phyloP scores from a whole-genome alignment of 257 asterid genomes.

The Solanum megistacrolobum region DNA sequence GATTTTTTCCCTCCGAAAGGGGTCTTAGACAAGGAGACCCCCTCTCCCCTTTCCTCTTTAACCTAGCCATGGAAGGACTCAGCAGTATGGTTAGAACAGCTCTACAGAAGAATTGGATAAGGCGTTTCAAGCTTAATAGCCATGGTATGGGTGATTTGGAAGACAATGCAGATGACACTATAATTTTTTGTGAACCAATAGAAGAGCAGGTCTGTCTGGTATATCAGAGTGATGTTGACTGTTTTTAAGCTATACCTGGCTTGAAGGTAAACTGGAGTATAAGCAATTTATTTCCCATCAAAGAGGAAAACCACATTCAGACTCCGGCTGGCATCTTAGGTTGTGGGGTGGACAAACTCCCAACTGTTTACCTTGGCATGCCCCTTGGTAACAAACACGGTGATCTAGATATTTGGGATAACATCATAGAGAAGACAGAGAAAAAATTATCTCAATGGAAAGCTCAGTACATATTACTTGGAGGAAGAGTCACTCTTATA shows the following conservation, averaged over 20 bases:
- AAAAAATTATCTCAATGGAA: background rate
- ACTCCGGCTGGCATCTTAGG: background rate
- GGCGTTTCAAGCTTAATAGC: no score
- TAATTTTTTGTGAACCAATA: background rate
- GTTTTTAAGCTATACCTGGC: background rate
- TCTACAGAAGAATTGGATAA: no score
- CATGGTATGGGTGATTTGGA: no score
- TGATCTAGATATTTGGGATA: background rate
- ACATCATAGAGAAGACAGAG: background rate
- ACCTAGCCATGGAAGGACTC: no score
- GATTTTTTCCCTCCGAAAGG: no score
- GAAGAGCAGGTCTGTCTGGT: background rate
- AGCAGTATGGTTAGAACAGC: no score
- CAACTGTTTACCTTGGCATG: background rate
- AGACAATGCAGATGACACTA: background rate
- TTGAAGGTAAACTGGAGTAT: background rate
- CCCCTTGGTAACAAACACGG: background rate
- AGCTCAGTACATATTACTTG: background rate
- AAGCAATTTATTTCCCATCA: background rate
- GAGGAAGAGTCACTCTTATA: background rate
- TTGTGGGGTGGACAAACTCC: background rate
- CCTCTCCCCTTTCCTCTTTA: no score
- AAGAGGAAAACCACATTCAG: background rate
- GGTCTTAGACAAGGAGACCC: no score
- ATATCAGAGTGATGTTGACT: background rate